Base-by-base conservation (phyloP, 148 eudicot species). In the Nepenthes mirabilis region DNA sequence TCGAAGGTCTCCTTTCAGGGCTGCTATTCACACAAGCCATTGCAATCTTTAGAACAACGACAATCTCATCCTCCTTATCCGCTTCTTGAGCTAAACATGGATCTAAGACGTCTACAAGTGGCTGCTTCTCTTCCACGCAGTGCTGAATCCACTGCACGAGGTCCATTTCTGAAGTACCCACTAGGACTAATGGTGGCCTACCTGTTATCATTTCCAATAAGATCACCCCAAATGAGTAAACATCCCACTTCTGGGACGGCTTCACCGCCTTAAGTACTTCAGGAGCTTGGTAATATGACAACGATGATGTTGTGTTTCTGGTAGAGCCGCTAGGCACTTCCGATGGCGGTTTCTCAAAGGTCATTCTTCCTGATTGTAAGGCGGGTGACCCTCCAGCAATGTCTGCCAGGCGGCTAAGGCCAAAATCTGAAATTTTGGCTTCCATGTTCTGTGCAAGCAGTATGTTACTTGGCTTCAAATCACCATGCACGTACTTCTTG, bases 181-280 rank as follows among this genome's bases (percentile, higher is more conserved):
- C 80, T 74, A 80, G 85, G 35, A 93, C 70, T 12, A 93, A 33
- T 1, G 96, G 83, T 1, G 75, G 61, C 61, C 83, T 82, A 1
- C 97, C 97, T 0, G 82, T 82, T 14, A 89, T 75, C 82, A 86
- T 77, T 68, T 93, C 99, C 1, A 93, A 70, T 59, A 89, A 67
- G 68, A 93, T 75, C 74, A 89, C 84, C 43, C 99, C 99, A 10
- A 72, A 89, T 0, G 99, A 93, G 82, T 89, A 93, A 57, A 89
- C 81, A 52, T 93, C 99, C 99, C 99, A 93, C 56, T 93, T 93
- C 55, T 93, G 99, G 0, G 99, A 93, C 5, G 99, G 99, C 67
- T 93, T 93, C 55, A 89, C 86, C 11, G 75, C 82, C 78, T 93
- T 93, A 1, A 86, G 71, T 35, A 90, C 86, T 64, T 93, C 99